Conservation (phyloP, 345 rosid species). For the Linum trigynum region DNA sequence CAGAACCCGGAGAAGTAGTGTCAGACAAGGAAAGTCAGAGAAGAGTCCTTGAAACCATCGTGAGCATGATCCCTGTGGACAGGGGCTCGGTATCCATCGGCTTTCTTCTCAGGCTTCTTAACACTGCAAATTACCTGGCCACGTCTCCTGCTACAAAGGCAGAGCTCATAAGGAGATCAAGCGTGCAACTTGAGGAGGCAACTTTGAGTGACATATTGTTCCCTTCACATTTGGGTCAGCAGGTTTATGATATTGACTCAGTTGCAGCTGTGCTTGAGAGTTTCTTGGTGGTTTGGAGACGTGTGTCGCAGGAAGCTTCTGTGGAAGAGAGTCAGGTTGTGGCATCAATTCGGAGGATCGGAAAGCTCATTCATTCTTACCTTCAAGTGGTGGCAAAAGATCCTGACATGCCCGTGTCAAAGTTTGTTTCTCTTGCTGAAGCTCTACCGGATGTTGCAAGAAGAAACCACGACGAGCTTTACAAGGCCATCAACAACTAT, state of each 20-base stretch:
- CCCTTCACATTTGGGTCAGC: constrained; percentile 43
- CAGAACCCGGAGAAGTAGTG: constrained; percentile 31
- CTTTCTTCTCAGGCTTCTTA: constrained; percentile 76
- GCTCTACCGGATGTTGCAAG: constrained; percentile 58
- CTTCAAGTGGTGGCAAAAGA: constrained; percentile 72
- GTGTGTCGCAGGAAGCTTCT: constrained; percentile 37
- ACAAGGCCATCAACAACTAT: constrained; percentile 75
- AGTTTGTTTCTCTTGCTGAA: constrained; percentile 60
- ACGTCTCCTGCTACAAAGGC: constrained; percentile 58
- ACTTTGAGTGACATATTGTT: constrained; percentile 48
- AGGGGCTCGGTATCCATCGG: constrained; percentile 73
- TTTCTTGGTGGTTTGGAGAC: constrained; percentile 59
- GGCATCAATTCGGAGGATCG: constrained; percentile 52
- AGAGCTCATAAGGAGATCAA: constrained; percentile 65
- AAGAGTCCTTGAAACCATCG: constrained; percentile 57
- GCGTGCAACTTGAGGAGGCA: constrained; percentile 80
- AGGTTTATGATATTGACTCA: constrained; percentile 54
- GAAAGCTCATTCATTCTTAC: constrained; percentile 65
- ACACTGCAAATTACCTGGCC: constrained; percentile 58
- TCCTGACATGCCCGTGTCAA: constrained; percentile 45
- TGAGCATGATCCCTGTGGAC: constrained; percentile 74
- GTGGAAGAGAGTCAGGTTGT: constrained; percentile 30
- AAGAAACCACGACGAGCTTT: constrained; percentile 68
- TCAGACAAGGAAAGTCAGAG: constrained; percentile 29
- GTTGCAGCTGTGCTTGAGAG: constrained; percentile 57